Base-by-base conservation (phyloP, 768 basidiomycete genomes). In the Gloeophyllum trabeum region DNA sequence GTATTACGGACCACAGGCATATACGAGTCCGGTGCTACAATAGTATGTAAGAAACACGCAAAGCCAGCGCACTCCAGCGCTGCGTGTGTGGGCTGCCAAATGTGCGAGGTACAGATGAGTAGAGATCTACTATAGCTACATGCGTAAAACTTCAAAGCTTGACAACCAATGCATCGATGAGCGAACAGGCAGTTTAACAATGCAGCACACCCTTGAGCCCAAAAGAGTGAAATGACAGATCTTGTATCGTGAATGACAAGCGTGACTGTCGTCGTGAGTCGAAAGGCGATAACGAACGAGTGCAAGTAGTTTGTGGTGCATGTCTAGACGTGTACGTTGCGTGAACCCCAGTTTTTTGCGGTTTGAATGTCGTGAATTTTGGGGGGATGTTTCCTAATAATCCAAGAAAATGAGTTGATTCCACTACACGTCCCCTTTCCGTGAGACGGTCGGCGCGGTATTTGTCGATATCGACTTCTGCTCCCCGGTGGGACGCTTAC, bases 231-330 rank as follows among this genome's bases (percentile, higher is more conserved):
- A 56, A 61, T 48, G 59, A 61, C 61, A 56, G 57, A 53, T 54
- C 65, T 69, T 68, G 70, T 70, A 57, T 66, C 69, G 69, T 71
- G 67, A 67, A 70, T 73, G 66, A 67, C 65, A 70, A 67, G 64
- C 13, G 13, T 18, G 38, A 43, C 24, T 34, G 26, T 43, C 28
- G 34, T 43, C 0, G 37, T 41, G 39, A 36, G 20, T 18, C n/a
- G 18, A 13, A 14, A 20, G 26, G n/a, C 19, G 38, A 35, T 26
- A 44, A 48, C 35, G 37, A 47, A 46, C 20, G 28, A 45, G 44
- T 42, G 22, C 23, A 39, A n/a, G 24, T 22, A 34, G 41, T 46
- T 41, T 47, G 46, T 41, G 35, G 42, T 38, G 42, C 24, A 46
- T 36, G 18, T 43, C 24, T 36, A 34, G 12, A 23, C 20, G n/a